Evolutionary conservation across 73 alveolate genomes (phyloP), one percentile per base, ranked within the genome.

Genomic region (Paramecium octaurelia): DNA sequence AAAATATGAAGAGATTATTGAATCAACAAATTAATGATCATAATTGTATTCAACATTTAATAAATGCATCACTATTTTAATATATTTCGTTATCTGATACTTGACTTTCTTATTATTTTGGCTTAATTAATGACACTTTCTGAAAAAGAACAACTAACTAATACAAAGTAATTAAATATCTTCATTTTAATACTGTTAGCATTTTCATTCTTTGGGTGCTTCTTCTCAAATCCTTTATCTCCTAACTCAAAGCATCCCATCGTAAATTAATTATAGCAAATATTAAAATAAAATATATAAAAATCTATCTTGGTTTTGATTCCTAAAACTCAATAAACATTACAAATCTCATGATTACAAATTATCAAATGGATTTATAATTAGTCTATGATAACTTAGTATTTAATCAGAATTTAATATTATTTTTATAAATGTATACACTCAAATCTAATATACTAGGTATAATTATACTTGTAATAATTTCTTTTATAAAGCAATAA

Each of bases 1-100:
- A 31, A 80, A 80, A 80, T 80, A 80, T 80, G 91, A 80, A 48
- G 91, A 80, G 14, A 80, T 80, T 43, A 42, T 43, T 8, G 75
- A 80, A 24, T 59, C 50, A 64, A 50, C 84, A 11, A 64, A 64
- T 64, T 24, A 64, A 64, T 64, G 84, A 64, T 64, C 2, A 54
- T 54, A 54, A 54, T 54, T 54, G 69, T 54, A 54, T 54, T 54
- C 69, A 54, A 18, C 21, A 54, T 54, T 54, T 23, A 54, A 14
- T 54, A n/a, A 5, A n/a, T n/a, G 2, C 21, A n/a, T 4, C 3
- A 54, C 31, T 18, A 18, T n/a, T 4, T n/a, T 11, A 54, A 54
- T 8, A 6, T 16, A 54, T n/a, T 18, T 54, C 69, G 18, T 3
- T 0, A 18, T n/a, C 31, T 54, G 27, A 54, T 54, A 7, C 5